phyloP scores from a whole-genome alignment of 495 filamentous ascomycete species.

The Neurospora terricola region DNA sequence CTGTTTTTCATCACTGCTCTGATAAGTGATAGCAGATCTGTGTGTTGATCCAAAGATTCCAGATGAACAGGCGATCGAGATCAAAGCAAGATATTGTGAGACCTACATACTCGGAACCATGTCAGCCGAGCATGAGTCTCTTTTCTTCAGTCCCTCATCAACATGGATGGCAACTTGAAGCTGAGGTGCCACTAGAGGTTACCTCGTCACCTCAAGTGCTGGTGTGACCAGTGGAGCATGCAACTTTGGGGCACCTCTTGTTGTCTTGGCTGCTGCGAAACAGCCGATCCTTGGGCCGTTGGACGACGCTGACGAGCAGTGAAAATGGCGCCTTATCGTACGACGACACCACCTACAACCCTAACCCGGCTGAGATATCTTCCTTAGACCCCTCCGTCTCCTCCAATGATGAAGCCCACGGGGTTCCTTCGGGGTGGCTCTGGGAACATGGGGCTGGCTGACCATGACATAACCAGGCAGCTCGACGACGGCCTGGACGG shows the following conservation, averaged over 20 bases:
- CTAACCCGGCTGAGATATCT: background rate
- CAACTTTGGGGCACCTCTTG: background rate
- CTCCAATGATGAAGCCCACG: background rate
- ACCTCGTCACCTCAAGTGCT: background rate
- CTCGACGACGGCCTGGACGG: background rate
- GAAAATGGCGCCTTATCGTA: background rate
- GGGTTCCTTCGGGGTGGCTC: background rate
- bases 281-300: background rate
- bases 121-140: background rate
- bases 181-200: background rate
- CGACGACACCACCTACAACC: background rate
- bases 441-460: background rate
- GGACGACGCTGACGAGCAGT: background rate
- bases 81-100: background rate
- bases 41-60: background rate
- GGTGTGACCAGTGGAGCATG: background rate
- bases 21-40: background rate
- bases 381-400: background rate
- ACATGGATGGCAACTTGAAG: background rate
- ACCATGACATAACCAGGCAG: background rate
- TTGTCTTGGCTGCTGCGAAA: background rate
- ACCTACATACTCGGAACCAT: background rate
- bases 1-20: background rate
- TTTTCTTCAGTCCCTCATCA: background rate
- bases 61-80: background rate